Percentiles rank a stretch among this genome's conserved stretches.
Conservation (phyloP, 371 early-diverging fungal species). For the Haplosporangium sp. region DNA sequence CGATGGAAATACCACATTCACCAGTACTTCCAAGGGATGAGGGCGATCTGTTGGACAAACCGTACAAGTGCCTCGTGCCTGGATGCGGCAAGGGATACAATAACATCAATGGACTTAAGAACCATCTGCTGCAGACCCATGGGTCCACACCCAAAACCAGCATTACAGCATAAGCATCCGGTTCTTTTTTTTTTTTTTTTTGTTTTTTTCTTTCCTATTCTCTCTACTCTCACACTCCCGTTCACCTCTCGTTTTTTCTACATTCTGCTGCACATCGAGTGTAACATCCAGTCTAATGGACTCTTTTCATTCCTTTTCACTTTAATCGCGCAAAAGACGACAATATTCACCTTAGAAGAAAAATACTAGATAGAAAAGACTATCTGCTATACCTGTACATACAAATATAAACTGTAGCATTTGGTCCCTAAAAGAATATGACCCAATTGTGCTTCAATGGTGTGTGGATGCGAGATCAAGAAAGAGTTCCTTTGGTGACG, state of each 20-base stretch:
- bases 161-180: slow-evolving; percentile 7
- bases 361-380: neutral
- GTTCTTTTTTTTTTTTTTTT: slow-evolving; percentile 1
- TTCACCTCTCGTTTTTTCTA: neutral
- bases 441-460: no score
- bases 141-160: slow-evolving; percentile 45
- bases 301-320: neutral
- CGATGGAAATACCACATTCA: slow-evolving; percentile 9
- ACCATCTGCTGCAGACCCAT: slow-evolving; percentile 40
- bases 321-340: no score
- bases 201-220: neutral
- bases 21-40: slow-evolving; percentile 7
- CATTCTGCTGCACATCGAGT: neutral
- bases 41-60: slow-evolving; percentile 4
- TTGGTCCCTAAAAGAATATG: no score
- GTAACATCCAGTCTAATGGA: no score
- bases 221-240: neutral
- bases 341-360: no score
- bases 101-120: slow-evolving; percentile 45
- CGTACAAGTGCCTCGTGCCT: slow-evolving; percentile 41
- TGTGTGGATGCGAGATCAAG: no score
- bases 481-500: no score
- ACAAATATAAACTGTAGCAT: neutral
- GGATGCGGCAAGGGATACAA: slow-evolving; percentile 50
- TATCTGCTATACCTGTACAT: slow-evolving; percentile 14